phyloP scores from a whole-genome alignment of 106 monocot species.

The Apostasia shenzhenica region DNA sequence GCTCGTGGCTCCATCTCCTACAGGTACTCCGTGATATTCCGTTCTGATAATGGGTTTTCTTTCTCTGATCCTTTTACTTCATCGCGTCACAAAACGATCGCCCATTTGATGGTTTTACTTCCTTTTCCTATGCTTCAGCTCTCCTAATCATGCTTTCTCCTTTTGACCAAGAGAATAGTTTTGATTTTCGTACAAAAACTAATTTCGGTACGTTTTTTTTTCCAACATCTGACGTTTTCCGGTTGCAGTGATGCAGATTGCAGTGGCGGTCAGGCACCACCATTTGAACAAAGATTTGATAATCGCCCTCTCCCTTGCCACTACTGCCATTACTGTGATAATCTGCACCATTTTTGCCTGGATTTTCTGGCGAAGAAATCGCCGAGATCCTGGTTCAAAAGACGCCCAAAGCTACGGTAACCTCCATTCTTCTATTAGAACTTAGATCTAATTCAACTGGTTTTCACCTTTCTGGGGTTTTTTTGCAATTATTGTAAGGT shows the following conservation, averaged over 20 bases:
- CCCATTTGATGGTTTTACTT: not conserved
- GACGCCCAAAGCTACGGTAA: constrained; percentile 11
- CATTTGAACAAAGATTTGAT: constrained; percentile 13
- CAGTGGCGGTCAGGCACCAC: constrained; percentile 4
- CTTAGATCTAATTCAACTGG: not conserved
- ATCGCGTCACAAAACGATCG: not conserved
- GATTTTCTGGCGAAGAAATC: constrained; percentile 14
- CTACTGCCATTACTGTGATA: constrained; percentile 1
- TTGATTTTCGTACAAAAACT: too few species aligned
- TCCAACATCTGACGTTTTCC: not conserved
- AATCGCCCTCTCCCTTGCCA: constrained; percentile 9
- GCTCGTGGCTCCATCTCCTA: not conserved
- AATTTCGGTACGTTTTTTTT: too few species aligned
- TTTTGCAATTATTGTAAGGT: not conserved
- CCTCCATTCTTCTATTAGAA: not conserved
- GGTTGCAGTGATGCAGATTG: constrained; percentile 7
- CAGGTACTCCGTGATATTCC: not conserved
- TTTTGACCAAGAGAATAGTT: too few species aligned
- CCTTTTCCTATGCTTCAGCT: not conserved
- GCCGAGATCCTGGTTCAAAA: constrained; percentile 1
- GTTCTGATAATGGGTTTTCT: too few species aligned
- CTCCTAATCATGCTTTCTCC: too few species aligned
- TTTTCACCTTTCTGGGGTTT: not conserved
- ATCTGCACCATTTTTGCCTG: constrained; percentile 1
- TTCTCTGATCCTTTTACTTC: too few species aligned